Conservation (phyloP, 495 filamentous ascomycete species). For the Talaromyces wortmannii region DNA sequence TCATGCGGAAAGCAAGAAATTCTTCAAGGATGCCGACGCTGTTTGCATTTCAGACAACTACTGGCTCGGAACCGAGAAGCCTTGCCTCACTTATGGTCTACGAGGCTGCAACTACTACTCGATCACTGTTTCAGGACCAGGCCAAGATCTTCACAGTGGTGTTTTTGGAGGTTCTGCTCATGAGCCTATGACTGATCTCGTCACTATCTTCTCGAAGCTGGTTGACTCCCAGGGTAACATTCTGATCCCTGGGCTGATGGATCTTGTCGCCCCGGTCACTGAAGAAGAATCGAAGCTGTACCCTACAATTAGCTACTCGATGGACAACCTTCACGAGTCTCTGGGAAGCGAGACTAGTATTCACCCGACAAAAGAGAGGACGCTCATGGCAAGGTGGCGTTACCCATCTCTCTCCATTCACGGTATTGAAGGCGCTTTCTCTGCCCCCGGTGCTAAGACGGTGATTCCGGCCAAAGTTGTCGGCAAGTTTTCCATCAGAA, state of each 20-base stretch:
- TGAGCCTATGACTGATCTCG: conserved; percentile 96
- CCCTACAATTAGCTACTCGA: conserved; percentile 79
- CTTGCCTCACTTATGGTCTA: conserved; percentile 96
- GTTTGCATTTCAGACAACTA: conserved; percentile 99
- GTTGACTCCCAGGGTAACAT: conserved; percentile 90
- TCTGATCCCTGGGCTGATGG: conserved; percentile 77
- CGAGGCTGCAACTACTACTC: conserved; percentile 97
- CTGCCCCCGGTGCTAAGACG: conserved; percentile 88
- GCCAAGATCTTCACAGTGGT: conserved; percentile 89
- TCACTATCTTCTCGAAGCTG: conserved; percentile 70
- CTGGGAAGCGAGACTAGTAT: conserved; percentile 83
- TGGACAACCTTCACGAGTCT: conserved; percentile 89
- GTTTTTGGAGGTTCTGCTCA: conserved; percentile 94
- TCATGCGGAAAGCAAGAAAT: conserved; percentile 76
- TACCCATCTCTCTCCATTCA: conserved; percentile 93
- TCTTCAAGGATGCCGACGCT: conserved; percentile 90
- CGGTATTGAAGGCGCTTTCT: conserved; percentile 94
- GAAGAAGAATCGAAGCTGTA: conserved; percentile 84
- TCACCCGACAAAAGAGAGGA: conserved; percentile 73
- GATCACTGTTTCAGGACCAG: conserved; percentile 79
- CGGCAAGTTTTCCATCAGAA: conserved; percentile 97
- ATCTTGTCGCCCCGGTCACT: conserved; percentile 82
- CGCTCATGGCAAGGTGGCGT: conserved; percentile 93
- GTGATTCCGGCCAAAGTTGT: conserved; percentile 97
- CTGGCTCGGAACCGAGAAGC: conserved; percentile 98